Evolutionary conservation across 495 filamentous ascomycete species (phyloP).

Genomic region (Staphylotrichum tortipilum): DNA sequence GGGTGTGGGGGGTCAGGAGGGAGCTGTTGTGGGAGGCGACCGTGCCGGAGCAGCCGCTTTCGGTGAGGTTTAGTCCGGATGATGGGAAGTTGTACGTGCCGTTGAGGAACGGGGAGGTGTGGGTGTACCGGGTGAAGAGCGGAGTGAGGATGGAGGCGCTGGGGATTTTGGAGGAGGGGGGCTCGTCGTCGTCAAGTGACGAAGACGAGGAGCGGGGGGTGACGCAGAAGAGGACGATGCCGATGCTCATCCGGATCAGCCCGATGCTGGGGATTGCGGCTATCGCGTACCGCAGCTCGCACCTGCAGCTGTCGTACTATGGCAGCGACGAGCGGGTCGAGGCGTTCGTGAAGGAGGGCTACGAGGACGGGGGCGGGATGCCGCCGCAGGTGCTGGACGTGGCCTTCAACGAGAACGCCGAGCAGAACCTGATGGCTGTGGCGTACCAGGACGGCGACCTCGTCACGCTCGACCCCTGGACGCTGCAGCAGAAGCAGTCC

Average conservation of each 20-base stretch:
- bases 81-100: constrained; percentile 14
- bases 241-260: constrained; percentile 7
- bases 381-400: constrained; percentile 18
- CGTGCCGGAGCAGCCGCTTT: constrained; percentile 12
- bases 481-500: constrained; percentile 10
- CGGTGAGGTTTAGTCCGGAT: constrained; percentile 12
- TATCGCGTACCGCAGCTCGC: constrained; percentile 13
- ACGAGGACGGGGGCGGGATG: constrained; percentile 6
- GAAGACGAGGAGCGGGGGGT: neutral
- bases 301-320: constrained; percentile 15
- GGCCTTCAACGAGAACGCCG: constrained; percentile 14
- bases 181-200: constrained; percentile 13
- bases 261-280: constrained; percentile 12
- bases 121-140: constrained; percentile 9
- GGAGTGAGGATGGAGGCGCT: constrained; percentile 8
- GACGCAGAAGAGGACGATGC: constrained; percentile 10
- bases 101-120: constrained; percentile 9
- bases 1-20: constrained; percentile 13
- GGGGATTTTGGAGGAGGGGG: constrained; percentile 6
- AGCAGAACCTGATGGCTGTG: constrained; percentile 16
- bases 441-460: constrained; percentile 19
- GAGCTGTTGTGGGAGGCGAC: constrained; percentile 9
- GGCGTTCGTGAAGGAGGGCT: constrained; percentile 17
- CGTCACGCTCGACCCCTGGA: constrained; percentile 13
- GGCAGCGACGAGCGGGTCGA: constrained; percentile 9